Base-by-base conservation (phyloP, 371 early-diverging fungal species). In the Nematocida homosporus region DNA sequence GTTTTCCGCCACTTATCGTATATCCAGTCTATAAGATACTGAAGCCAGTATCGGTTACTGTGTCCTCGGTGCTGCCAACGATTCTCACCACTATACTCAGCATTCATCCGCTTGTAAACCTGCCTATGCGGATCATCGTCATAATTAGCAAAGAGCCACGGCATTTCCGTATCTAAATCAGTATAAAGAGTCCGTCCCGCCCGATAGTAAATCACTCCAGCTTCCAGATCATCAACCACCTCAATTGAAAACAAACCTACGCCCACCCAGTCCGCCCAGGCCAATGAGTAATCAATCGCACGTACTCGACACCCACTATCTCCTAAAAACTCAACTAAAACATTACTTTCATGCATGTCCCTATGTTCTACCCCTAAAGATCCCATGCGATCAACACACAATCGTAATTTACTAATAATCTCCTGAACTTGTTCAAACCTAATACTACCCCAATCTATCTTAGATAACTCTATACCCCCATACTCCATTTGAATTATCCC, bases 401-500 rank as follows among this genome's bases (percentile, higher is more conserved):
- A 54, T 32, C 25, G 4, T 10, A 72, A 16, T 23, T 48, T 44
- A 0, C 4, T 5, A 3, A 16, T 16, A 30, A 72, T 72, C 4
- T n/a, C 2, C 16, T 5, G 10, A 3, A 61, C 23, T 13, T 61
- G 40, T 23, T 52, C 37, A 2, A n/a, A 0, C 8, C 53, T 34
- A 8, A 72, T n/a, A 5, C 16, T 6, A 4, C 37, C 1, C 44
- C 44, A 72, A 20, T 72, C 63, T 18, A 72, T 20, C 34, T 61
- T 59, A 13, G 27, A 27, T 4, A 72, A 55, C 51, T 72, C 75
- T 8, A 35, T 1, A 20, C 75, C 75, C 4, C 75, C 50, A 32
- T 72, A 53, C 75, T 72, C 75, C 75, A 72, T 72, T 34, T 61
- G 63, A 44, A 72, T 72, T 18, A 72, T 64, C 3, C 75, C 75